Percentiles rank a stretch among this genome's conserved stretches.
Evolutionary conservation across 2,329 filamentous ascomycete species (phyloP).

Genomic region (Proliferodiscus dingleyae): DNA sequence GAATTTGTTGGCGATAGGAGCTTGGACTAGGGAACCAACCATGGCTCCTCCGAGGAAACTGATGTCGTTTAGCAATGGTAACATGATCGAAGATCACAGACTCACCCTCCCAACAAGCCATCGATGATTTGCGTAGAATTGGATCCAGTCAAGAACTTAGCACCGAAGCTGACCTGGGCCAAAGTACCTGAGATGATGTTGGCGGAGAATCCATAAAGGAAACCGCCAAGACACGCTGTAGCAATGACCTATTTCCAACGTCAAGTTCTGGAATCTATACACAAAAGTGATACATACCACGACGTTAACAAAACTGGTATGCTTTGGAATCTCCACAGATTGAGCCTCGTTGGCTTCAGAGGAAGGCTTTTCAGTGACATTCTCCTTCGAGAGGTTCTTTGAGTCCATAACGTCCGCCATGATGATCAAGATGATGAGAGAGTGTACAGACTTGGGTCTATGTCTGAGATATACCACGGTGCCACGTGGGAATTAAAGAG

Average conservation of each 20-base stretch:
- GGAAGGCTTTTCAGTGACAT: background rate
- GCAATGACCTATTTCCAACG: slow-evolving; percentile 19
- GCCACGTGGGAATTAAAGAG: background rate
- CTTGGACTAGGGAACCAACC: slow-evolving; percentile 22
- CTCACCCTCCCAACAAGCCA: slow-evolving; percentile 21
- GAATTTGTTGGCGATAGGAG: slow-evolving; percentile 20
- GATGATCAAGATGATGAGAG: background rate
- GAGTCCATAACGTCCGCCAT: background rate
- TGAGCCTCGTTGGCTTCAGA: background rate
- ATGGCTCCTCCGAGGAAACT: slow-evolving; percentile 25
- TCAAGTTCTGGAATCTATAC: slow-evolving; percentile 6
- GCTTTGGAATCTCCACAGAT: background rate
- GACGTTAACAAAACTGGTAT: slow-evolving; percentile 15
- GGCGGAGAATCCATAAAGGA: slow-evolving; percentile 29
- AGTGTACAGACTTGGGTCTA: background rate
- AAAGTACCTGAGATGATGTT: slow-evolving; percentile 30
- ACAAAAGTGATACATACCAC: slow-evolving; percentile 18
- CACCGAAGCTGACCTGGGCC: slow-evolving; percentile 28
- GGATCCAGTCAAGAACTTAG: slow-evolving; percentile 20
- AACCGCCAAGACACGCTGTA: slow-evolving; percentile 26
- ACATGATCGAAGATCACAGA: background rate
- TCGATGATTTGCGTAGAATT: slow-evolving; percentile 18
- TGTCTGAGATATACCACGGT: background rate
- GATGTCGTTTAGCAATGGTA: background rate
- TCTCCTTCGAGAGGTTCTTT: background rate